Percentiles rank a stretch among this genome's conserved stretches.
These are phyloP conservation scores for Paracamarosporium sp. DNA, from an alignment of 2,329 filamentous ascomycete species.

Conservation along the genomic window DNA sequence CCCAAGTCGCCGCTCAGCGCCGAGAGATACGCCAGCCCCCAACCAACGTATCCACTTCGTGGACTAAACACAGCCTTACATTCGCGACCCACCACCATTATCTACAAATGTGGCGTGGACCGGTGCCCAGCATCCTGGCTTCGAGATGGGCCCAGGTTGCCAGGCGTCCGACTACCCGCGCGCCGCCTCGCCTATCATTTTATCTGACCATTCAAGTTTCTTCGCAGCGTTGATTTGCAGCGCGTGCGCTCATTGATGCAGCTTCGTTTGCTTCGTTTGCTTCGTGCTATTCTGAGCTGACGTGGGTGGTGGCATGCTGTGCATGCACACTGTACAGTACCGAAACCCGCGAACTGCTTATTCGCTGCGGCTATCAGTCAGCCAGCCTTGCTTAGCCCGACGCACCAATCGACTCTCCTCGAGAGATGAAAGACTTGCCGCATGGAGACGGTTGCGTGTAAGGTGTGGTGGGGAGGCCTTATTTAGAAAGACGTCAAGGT, in stretches of 20 bases:
- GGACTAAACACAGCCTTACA: background rate
- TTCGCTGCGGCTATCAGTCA: background rate
- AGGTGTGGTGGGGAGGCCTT: constrained; percentile 1
- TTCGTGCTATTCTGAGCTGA: constrained; percentile 4
- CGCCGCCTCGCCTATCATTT: background rate
- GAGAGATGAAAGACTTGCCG: background rate
- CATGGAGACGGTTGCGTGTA: background rate
- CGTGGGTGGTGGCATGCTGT: background rate
- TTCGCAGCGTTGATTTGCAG: background rate
- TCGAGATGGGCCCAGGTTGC: too few relatives aligned
- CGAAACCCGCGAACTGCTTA: constrained; percentile 4
- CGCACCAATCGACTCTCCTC: background rate
- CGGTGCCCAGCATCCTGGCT: background rate
- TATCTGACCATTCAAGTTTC: background rate
- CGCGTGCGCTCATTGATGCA: background rate
- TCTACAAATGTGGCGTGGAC: background rate
- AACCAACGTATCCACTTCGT: background rate
- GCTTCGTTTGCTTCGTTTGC: background rate
- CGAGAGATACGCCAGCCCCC: background rate
- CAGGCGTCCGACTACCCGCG: background rate
- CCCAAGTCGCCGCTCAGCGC: background rate
- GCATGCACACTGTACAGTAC: background rate
- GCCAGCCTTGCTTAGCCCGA: constrained; percentile 7
- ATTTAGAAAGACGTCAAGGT: background rate
- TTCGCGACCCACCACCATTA: background rate